Conservation (phyloP, 768 basidiomycete genomes). For the Floccularia luteovirens region DNA sequence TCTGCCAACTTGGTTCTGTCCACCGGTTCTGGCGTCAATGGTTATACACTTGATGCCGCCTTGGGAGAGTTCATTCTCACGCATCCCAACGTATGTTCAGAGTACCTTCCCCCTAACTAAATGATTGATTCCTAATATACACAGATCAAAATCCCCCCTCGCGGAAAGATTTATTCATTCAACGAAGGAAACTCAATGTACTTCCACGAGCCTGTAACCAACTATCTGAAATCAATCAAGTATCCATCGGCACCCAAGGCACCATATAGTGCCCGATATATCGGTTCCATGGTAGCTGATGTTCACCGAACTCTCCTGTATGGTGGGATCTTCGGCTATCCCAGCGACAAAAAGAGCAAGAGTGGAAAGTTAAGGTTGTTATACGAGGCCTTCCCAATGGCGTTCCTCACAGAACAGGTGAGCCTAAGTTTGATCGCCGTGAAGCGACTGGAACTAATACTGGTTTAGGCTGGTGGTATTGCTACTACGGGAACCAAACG, state of each 20-base stretch:
- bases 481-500: conserved; percentile 94
- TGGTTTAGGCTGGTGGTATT: conserved; percentile 79
- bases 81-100: conserved; percentile 73
- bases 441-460: conserved; percentile 2
- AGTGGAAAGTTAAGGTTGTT: conserved; percentile 89
- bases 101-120: conserved; percentile 1
- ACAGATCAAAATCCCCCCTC: conserved; percentile 85
- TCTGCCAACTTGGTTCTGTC: conserved; percentile 95
- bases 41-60: conserved; percentile 92
- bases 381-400: conserved; percentile 99
- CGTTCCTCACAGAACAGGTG: conserved; percentile 89
- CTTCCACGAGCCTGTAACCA: conserved; percentile 75
- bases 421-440: conserved; percentile 9
- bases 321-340: conserved; percentile 98
- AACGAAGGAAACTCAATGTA: conserved; percentile 98
- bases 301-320: conserved; percentile 95
- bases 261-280: conserved; percentile 89
- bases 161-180: conserved; percentile 99
- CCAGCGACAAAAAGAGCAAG: conserved; percentile 97
- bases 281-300: conserved; percentile 99
- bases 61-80: conserved; percentile 99
- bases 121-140: conserved; percentile 6
- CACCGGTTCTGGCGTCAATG: conserved; percentile 94
- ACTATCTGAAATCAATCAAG: conserved; percentile 89
- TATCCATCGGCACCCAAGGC: conserved; percentile 70